These are phyloP conservation scores for Coleophoma cylindrospora DNA, from an alignment of 2,329 filamentous ascomycete species.

Conservation along the genomic window DNA sequence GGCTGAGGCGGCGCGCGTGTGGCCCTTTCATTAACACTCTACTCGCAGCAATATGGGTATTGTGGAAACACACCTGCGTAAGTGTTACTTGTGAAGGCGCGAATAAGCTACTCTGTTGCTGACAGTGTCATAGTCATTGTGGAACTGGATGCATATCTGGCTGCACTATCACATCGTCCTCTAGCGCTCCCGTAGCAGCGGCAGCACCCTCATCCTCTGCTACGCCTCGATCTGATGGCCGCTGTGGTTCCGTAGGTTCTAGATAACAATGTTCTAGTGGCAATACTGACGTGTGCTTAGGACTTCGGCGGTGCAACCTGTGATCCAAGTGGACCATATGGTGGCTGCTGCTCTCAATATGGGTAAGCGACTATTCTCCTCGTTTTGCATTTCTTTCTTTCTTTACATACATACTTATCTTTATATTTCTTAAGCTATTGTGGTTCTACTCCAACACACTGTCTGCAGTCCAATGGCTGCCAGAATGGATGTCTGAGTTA, in stretches of 20 bases:
- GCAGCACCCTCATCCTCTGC: slow-evolving; percentile 5
- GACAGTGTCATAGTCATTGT: slow-evolving; percentile 18
- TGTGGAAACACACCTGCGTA: slow-evolving; percentile 35
- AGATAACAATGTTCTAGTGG: not conserved
- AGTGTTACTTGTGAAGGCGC: not conserved
- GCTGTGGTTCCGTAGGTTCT: slow-evolving; percentile 18
- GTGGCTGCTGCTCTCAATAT: slow-evolving; percentile 24
- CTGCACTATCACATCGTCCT: slow-evolving; percentile 20
- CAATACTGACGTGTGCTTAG: slow-evolving; percentile 5
- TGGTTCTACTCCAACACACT: not conserved
- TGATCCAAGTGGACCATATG: slow-evolving; percentile 20
- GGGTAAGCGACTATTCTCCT: slow-evolving; percentile 15
- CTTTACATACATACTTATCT: not conserved
- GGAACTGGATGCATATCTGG: slow-evolving; percentile 34
- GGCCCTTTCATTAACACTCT: not conserved
- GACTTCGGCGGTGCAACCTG: slow-evolving; percentile 21
- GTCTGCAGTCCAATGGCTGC: not conserved
- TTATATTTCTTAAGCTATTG: slow-evolving; percentile 1
- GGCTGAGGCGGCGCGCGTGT: not conserved
- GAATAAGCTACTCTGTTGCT: not conserved
- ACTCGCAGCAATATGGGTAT: slow-evolving; percentile 26
- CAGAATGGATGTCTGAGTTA: not conserved
- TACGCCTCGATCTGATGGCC: slow-evolving; percentile 19
- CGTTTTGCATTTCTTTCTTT: not conserved
- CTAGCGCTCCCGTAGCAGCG: slow-evolving; percentile 7